These are phyloP conservation scores for Xylariaceae sp. DNA, from an alignment of 2,329 filamentous ascomycete genomes.

Conservation along the genomic window DNA sequence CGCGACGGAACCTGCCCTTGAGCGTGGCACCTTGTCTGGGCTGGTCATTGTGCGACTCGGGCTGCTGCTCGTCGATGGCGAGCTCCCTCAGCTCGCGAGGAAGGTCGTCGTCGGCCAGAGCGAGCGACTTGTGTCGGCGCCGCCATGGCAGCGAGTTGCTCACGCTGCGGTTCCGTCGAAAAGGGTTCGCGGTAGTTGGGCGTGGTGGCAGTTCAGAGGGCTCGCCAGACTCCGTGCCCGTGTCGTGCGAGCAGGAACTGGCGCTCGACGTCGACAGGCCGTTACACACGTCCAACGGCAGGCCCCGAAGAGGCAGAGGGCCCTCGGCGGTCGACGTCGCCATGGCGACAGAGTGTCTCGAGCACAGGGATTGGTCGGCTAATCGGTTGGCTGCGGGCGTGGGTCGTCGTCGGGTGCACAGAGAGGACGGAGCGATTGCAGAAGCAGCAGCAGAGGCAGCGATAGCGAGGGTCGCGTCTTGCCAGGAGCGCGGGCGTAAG, in stretches of 20 bases:
- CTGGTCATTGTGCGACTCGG: conserved; percentile 7
- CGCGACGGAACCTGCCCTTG: conserved; percentile 46
- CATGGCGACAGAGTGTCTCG: conserved; percentile 9
- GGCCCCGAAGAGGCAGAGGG: conserved; percentile 10
- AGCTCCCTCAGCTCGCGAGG: conserved; percentile 16
- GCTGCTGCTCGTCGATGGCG: conserved; percentile 18
- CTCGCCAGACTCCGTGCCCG: conserved; percentile 18
- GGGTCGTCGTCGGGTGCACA: no score
- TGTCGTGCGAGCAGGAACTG: conserved; percentile 23
- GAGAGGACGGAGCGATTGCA: no score
- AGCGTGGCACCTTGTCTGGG: conserved; percentile 22
- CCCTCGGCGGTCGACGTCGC: conserved; percentile 13
- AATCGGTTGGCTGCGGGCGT: no score
- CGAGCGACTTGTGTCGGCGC: conserved; percentile 35
- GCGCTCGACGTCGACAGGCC: conserved; percentile 17
- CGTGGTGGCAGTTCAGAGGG: conserved; percentile 13
- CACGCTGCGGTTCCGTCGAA: conserved; percentile 32
- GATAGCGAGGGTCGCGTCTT: no score
- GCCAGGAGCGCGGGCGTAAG: no score
- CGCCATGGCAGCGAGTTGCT: conserved; percentile 45
- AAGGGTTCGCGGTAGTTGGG: conserved; percentile 29
- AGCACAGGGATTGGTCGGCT: conserved; percentile 7
- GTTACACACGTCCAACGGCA: conserved; percentile 12
- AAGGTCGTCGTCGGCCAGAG: conserved; percentile 27
- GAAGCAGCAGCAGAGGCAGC: no score